Evolutionary conservation across 2,329 filamentous ascomycete species (phyloP).

Genomic region (Aspergillus pseudoterreus): DNA sequence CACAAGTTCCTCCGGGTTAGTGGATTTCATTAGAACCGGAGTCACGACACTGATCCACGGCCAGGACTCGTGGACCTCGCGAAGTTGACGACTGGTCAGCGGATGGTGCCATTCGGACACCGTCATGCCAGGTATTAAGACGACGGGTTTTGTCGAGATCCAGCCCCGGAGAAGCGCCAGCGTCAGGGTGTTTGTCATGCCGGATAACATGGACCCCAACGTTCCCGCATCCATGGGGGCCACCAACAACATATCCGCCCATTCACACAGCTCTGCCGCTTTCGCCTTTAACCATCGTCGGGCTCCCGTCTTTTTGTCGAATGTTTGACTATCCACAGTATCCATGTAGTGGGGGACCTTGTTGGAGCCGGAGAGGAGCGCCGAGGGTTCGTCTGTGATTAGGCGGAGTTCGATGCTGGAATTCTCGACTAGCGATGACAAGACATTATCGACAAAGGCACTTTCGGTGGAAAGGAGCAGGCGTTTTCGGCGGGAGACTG

Average conservation of each 20-base stretch:
- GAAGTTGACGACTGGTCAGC: constrained; percentile 80
- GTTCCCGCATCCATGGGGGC: constrained; percentile 81
- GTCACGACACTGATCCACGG: constrained; percentile 79
- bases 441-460: constrained; percentile 36
- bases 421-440: constrained; percentile 36
- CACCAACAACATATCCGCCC: constrained; percentile 83
- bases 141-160: constrained; percentile 79
- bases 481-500: constrained; percentile 14
- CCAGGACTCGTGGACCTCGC: constrained; percentile 79
- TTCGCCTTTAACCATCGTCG: constrained; percentile 41
- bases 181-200: constrained; percentile 75
- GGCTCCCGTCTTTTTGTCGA: constrained; percentile 35
- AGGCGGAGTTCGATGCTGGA: constrained; percentile 39
- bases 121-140: constrained; percentile 86
- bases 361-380: constrained; percentile 33
- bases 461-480: constrained; percentile 31
- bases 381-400: constrained; percentile 38
- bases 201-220: constrained; percentile 81
- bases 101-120: constrained; percentile 86
- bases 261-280: constrained; percentile 66
- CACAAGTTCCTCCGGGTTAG: constrained; percentile 49
- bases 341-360: constrained; percentile 41
- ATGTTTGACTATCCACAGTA: constrained; percentile 35
- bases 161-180: constrained; percentile 79
- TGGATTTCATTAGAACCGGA: constrained; percentile 79